These are phyloP conservation scores for Gynochthodes officinalis DNA, from an alignment of 257 asterid genomes.

Conservation along the genomic window DNA sequence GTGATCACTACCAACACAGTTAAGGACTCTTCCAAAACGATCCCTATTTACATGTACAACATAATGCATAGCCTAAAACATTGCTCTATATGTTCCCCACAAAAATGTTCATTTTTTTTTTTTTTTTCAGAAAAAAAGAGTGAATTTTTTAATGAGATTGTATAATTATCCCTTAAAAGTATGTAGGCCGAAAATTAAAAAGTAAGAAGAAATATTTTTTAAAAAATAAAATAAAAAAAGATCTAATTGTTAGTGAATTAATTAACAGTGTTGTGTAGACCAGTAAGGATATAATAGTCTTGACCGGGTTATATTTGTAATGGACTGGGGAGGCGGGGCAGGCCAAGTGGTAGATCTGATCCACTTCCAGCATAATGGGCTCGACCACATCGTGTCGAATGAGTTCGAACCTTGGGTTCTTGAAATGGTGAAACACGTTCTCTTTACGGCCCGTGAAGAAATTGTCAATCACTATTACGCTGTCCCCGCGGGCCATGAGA, in stretches of 20 bases:
- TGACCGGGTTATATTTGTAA: conserved; percentile 87
- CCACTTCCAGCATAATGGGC: conserved; percentile 85
- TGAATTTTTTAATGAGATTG: no score
- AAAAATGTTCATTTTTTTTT: neutral
- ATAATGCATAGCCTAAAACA: no score
- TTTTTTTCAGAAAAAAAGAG: no score
- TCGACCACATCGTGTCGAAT: conserved; percentile 86
- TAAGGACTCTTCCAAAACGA: conserved; percentile 36
- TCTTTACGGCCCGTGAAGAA: conserved; percentile 77
- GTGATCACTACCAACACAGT: conserved; percentile 48
- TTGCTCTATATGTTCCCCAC: no score
- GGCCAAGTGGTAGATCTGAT: conserved; percentile 88
- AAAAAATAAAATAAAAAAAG: no score
- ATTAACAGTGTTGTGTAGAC: neutral
- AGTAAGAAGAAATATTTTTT: no score
- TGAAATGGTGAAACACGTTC: conserved; percentile 64
- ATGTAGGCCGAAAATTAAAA: no score
- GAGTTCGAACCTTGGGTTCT: conserved; percentile 68
- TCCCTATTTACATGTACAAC: no score
- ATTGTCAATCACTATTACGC: conserved; percentile 76
- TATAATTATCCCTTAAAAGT: no score
- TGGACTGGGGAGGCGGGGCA: conserved; percentile 97
- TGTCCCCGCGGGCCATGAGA: conserved; percentile 71
- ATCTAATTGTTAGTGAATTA: neutral
- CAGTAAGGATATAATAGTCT: conserved; percentile 83